Evolutionary conservation across 2,329 filamentous ascomycete species (phyloP).

Genomic region (Aureobasidium sp.): DNA sequence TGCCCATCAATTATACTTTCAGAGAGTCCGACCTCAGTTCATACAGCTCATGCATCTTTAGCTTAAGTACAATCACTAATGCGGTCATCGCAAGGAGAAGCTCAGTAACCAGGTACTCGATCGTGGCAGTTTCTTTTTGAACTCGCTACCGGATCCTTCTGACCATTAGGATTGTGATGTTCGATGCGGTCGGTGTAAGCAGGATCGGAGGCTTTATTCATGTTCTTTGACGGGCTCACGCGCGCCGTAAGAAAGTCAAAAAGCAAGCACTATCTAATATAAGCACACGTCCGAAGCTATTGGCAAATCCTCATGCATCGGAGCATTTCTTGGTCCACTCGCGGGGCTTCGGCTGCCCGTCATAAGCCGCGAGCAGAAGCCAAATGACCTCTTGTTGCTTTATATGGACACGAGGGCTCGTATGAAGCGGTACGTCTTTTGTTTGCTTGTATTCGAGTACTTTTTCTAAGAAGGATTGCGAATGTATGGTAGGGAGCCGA

Average conservation of each 20-base stretch:
- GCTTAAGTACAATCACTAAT: background rate
- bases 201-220: background rate
- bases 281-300: constrained; percentile 13
- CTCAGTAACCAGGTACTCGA: background rate
- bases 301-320: constrained; percentile 11
- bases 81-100: background rate
- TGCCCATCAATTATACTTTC: background rate
- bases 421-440: background rate
- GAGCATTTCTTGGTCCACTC: background rate
- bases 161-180: background rate
- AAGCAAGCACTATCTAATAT: constrained; percentile 6
- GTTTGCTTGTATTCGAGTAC: background rate
- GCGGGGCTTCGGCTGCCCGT: background rate
- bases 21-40: background rate
- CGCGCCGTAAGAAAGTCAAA: background rate
- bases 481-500: background rate
- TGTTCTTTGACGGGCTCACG: background rate
- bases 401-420: background rate
- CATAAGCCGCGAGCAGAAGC: background rate
- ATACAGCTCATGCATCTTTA: background rate
- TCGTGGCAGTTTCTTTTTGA: background rate
- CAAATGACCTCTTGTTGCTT: background rate
- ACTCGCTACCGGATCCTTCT: background rate
- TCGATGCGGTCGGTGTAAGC: background rate
- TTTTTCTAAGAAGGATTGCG: background rate